Evolutionary conservation across 257 asterid genomes (phyloP).

Genomic region (Salvia hispanica): DNA sequence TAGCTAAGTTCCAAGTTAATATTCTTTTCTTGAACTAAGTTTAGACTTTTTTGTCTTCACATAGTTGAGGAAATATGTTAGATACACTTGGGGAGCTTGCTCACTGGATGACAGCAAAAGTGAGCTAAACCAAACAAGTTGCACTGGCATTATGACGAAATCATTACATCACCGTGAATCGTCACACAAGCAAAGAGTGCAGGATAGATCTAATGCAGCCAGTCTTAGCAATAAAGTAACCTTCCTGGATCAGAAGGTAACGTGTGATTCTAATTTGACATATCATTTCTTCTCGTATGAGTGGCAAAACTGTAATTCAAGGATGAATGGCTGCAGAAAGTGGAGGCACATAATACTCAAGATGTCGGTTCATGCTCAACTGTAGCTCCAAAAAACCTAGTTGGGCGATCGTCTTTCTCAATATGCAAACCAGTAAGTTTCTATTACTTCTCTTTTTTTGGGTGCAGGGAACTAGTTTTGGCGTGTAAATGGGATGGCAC

Average conservation of each 20-base stretch:
- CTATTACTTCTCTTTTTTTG: conserved; percentile 25
- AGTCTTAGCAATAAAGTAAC: conserved; percentile 50
- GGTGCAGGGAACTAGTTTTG: conserved; percentile 1
- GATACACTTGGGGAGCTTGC: conserved; percentile 74
- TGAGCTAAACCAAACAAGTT: conserved; percentile 48
- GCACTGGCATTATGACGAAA: conserved; percentile 48
- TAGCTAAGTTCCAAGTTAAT: conserved; percentile 20
- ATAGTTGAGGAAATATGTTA: conserved; percentile 84
- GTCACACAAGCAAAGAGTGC: conserved; percentile 42
- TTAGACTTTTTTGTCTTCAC: conserved; percentile 32
- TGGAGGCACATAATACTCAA: conserved; percentile 43
- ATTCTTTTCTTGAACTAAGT: conserved; percentile 26
- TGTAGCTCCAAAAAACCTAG: conserved; percentile 38
- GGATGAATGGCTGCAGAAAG: conserved; percentile 48
- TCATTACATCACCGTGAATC: conserved; percentile 54
- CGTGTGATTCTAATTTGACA: conserved; percentile 15
- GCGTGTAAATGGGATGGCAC: not conserved
- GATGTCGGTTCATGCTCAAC: conserved; percentile 38
- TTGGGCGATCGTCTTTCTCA: conserved; percentile 36
- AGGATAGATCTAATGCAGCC: conserved; percentile 41
- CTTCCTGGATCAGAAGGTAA: conserved; percentile 55
- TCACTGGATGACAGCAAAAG: conserved; percentile 51
- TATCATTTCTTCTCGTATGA: conserved; percentile 21
- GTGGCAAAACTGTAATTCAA: conserved; percentile 32
- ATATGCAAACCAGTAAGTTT: conserved; percentile 51